A percentile compares a stretch with the other conserved stretches of the same genome.
phyloP scores from a whole-genome alignment of 1,139 yeast species.

The Ashbya aceris region DNA sequence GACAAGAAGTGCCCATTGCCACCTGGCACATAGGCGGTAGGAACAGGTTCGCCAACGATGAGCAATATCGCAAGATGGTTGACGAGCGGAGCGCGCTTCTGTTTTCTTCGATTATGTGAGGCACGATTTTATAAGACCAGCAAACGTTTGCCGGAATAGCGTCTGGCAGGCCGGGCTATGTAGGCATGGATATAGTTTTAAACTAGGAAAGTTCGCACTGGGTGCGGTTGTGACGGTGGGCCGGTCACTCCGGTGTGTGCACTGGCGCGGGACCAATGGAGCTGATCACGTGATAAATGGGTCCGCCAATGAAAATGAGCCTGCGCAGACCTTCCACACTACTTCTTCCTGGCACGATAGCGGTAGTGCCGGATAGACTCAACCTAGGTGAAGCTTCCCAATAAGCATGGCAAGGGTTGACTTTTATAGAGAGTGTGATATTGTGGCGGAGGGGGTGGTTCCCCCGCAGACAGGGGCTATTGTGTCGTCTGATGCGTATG shows the following conservation, averaged over 20 bases:
- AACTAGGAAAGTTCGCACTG: too few relatives aligned
- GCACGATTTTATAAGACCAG: too few relatives aligned
- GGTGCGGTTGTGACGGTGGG: too few relatives aligned
- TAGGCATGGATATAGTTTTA: too few relatives aligned
- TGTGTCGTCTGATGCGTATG: conserved; percentile 17
- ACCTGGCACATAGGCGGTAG: conserved; percentile 10
- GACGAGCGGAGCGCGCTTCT: conserved; percentile 20
- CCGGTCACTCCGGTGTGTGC: too few relatives aligned
- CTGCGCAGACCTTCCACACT: too few relatives aligned
- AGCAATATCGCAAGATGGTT: conserved; percentile 11
- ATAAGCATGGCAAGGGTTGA: conserved; percentile 4
- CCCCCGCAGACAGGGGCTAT: conserved; percentile 17
- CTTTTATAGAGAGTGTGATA: conserved; percentile 23
- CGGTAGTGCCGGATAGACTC: too few relatives aligned
- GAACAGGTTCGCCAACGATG: conserved; percentile 10
- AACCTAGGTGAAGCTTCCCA: background rate
- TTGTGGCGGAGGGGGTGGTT: conserved; percentile 20
- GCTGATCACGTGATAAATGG: too few relatives aligned
- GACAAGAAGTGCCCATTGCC: conserved; percentile 8
- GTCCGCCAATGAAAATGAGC: background rate
- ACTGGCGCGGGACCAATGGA: too few relatives aligned
- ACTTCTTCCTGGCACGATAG: too few relatives aligned
- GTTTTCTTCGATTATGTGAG: conserved; percentile 23
- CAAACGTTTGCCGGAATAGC: too few relatives aligned
- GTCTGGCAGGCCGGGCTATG: too few relatives aligned